Conservation (phyloP, 768 basidiomycete genomes). For the Multifurca ochricompacta region DNA sequence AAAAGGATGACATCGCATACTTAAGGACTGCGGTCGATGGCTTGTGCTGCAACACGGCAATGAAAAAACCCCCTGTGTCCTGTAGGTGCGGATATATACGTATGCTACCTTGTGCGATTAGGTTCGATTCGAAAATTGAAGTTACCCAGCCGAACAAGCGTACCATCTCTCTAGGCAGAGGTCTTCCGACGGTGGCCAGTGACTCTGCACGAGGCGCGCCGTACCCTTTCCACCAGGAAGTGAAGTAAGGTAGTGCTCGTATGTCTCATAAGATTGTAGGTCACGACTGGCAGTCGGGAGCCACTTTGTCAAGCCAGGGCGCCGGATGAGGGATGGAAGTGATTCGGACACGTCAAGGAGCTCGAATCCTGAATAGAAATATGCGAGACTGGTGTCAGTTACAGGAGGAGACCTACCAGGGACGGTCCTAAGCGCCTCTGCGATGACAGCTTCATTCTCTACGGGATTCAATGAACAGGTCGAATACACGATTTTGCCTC, state of each 20-base stretch:
- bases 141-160: conserved; percentile 19
- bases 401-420: conserved; percentile 41
- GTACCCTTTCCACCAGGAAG: conserved; percentile 44
- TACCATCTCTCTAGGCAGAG: conserved; percentile 71
- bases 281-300: conserved; percentile 56
- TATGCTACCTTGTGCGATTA: conserved; percentile 41
- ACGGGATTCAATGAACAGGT: conserved; percentile 96
- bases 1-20: not conserved
- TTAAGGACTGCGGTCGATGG: conserved; percentile 11
- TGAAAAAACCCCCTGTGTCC: conserved; percentile 95
- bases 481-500: conserved; percentile 94
- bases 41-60: conserved; percentile 74
- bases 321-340: conserved; percentile 63
- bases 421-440: conserved; percentile 66
- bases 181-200: conserved; percentile 67
- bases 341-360: conserved; percentile 71
- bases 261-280: conserved; percentile 47
- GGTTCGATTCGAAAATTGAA: not conserved
- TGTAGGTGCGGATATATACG: conserved; percentile 93
- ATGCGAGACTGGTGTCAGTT: not conserved
- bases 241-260: conserved; percentile 49
- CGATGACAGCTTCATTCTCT: conserved; percentile 95
- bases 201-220: conserved; percentile 57
- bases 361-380: conserved; percentile 47
- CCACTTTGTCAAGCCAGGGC: conserved; percentile 76